phyloP scores from a whole-genome alignment of 345 rosid species.

The Fremontodendron californicum region DNA sequence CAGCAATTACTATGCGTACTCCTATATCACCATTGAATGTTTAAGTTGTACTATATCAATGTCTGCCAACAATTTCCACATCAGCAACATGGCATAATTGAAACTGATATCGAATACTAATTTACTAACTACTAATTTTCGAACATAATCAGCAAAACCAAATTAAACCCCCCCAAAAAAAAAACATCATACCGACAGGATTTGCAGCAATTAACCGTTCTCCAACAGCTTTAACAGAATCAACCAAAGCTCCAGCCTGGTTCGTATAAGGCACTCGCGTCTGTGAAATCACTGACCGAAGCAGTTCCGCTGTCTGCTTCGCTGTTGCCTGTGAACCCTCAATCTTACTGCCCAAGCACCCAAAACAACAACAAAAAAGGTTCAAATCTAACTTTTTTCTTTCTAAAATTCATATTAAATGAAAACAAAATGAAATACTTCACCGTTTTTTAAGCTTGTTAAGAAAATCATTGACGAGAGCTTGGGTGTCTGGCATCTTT shows the following conservation, averaged over 20 bases:
- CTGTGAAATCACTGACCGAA: slow-evolving; percentile 86
- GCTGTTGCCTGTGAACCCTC: slow-evolving; percentile 98
- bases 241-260: slow-evolving; percentile 82
- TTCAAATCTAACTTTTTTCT: background rate
- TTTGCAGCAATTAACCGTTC: slow-evolving; percentile 80
- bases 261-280: slow-evolving; percentile 75
- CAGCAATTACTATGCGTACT: background rate
- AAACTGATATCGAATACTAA: background rate
- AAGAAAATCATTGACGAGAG: slow-evolving; percentile 64
- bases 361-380: background rate
- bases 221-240: slow-evolving; percentile 75
- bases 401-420: background rate
- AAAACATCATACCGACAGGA: slow-evolving; percentile 66
- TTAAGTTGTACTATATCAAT: background rate
- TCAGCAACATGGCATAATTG: background rate
- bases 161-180: background rate
- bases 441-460: slow-evolving; percentile 90
- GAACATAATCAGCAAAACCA: background rate
- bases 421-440: background rate
- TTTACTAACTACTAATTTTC: no score
- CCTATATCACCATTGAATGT: background rate
- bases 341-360: slow-evolving; percentile 54
- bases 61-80: background rate
- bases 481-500: slow-evolving; percentile 80
- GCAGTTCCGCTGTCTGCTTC: slow-evolving; percentile 71